These are phyloP conservation scores for Xanthoparmelia taractica DNA, from an alignment of 495 filamentous ascomycete species.

Conservation along the genomic window DNA sequence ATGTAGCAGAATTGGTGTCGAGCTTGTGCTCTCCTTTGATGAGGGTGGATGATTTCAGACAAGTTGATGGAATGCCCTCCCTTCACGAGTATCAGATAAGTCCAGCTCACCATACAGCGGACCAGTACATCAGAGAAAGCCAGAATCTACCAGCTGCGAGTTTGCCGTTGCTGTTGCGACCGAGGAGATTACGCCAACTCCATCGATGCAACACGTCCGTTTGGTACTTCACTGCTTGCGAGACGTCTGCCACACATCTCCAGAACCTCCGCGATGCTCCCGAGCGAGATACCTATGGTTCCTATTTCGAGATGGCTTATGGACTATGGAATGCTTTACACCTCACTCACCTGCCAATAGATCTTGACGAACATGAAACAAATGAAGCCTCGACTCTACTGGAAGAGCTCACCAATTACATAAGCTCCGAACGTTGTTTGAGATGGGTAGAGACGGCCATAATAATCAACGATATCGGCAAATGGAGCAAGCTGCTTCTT, in stretches of 20 bases:
- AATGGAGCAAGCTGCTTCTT: slow-evolving; percentile 22
- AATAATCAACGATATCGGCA: slow-evolving; percentile 28
- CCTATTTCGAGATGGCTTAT: slow-evolving; percentile 30
- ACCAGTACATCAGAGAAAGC: slow-evolving; percentile 23
- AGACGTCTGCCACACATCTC: slow-evolving; percentile 5
- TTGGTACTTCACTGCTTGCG: slow-evolving; percentile 14
- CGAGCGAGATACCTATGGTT: neutral
- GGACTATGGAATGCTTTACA: slow-evolving; percentile 26
- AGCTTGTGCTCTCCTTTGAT: slow-evolving; percentile 6
- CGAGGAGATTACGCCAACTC: slow-evolving; percentile 6
- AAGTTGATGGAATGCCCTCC: neutral
- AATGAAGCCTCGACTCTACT: slow-evolving; percentile 12
- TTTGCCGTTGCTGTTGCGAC: slow-evolving; percentile 10
- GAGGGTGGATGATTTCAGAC: neutral
- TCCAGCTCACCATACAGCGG: slow-evolving; percentile 28
- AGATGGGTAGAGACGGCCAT: slow-evolving; percentile 29
- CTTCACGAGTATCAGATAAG: slow-evolving; percentile 17
- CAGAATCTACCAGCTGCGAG: slow-evolving; percentile 14
- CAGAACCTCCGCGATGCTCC: slow-evolving; percentile 1
- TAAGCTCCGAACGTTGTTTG: slow-evolving; percentile 22
- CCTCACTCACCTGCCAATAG: slow-evolving; percentile 17
- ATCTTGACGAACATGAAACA: slow-evolving; percentile 14
- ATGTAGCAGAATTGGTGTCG: slow-evolving; percentile 19
- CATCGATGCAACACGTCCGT: slow-evolving; percentile 5
- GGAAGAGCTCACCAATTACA: slow-evolving; percentile 16